Evolutionary conservation across 2,329 filamentous ascomycete genomes (phyloP).

Genomic region (Chaetomium strumarium): DNA sequence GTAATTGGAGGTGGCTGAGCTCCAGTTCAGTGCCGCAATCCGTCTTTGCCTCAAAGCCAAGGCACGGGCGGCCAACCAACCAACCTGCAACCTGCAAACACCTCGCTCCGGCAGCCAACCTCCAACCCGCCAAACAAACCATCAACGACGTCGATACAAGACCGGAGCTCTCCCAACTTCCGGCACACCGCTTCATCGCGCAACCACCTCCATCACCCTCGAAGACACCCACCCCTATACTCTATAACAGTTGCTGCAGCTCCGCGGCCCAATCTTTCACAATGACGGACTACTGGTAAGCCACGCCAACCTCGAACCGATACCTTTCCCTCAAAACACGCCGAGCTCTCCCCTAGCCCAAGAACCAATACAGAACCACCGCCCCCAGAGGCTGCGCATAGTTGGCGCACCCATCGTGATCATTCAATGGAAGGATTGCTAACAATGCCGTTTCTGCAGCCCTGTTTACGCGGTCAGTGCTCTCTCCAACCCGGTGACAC

Average conservation of each 20-base stretch:
- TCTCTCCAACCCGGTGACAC: slow-evolving; percentile 14
- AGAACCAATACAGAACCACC: not conserved
- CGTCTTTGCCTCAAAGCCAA: slow-evolving; percentile 19
- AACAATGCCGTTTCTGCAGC: slow-evolving; percentile 49
- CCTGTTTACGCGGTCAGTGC: slow-evolving; percentile 97
- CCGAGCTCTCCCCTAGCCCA: slow-evolving; percentile 10
- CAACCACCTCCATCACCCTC: slow-evolving; percentile 10
- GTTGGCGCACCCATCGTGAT: not conserved
- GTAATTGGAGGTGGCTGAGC: slow-evolving; percentile 18
- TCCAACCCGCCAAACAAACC: slow-evolving; percentile 18
- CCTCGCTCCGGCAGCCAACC: slow-evolving; percentile 25
- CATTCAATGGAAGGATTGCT: slow-evolving; percentile 30
- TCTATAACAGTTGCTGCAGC: slow-evolving; percentile 11
- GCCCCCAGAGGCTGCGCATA: not conserved
- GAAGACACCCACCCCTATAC: not conserved
- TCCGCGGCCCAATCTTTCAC: slow-evolving; percentile 18
- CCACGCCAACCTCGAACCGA: slow-evolving; percentile 3
- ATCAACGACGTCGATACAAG: slow-evolving; percentile 16
- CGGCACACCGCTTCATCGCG: slow-evolving; percentile 17
- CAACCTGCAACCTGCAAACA: slow-evolving; percentile 31
- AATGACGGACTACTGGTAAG: slow-evolving; percentile 28
- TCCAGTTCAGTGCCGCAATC: slow-evolving; percentile 5
- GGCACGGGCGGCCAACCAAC: slow-evolving; percentile 16
- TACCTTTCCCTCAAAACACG: slow-evolving; percentile 16
- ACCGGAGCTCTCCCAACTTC: slow-evolving; percentile 5